Percentiles rank a stretch among this genome's conserved stretches.
These are phyloP conservation scores for Celoporthe dispersa DNA, from an alignment of 2,329 filamentous ascomycete genomes.

Conservation along the genomic window DNA sequence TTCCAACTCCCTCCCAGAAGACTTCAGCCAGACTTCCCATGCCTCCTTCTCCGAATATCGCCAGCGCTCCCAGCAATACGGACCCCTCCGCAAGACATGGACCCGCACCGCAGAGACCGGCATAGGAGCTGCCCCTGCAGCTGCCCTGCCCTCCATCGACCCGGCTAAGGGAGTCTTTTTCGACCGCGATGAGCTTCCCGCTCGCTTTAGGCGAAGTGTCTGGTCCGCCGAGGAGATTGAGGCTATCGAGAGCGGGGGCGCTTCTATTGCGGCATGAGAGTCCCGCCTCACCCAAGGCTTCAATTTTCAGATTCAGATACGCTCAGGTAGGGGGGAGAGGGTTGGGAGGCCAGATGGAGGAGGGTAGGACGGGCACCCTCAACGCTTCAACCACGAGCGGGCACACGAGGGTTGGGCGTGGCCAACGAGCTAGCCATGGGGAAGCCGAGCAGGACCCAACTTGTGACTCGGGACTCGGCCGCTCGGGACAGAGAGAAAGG, in stretches of 20 bases:
- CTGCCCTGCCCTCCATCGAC: constrained; percentile 72
- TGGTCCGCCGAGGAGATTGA: constrained; percentile 88
- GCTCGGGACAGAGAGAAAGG: neutral
- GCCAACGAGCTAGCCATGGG: neutral
- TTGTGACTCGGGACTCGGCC: neutral
- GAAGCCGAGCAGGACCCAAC: neutral
- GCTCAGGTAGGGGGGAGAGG: neutral
- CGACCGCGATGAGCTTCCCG: constrained; percentile 85
- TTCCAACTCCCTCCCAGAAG: constrained; percentile 62
- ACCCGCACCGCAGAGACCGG: constrained; percentile 40
- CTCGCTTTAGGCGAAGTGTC: constrained; percentile 76
- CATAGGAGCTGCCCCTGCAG: constrained; percentile 67
- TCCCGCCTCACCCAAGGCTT: neutral
- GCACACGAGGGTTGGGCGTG: neutral
- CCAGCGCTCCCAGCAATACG: constrained; percentile 77
- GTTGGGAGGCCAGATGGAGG: neutral
- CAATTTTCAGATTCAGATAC: neutral
- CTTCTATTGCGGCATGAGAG: constrained; percentile 45
- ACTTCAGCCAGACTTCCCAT: constrained; percentile 54
- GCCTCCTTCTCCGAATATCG: constrained; percentile 76
- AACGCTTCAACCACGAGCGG: neutral
- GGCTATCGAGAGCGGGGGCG: constrained; percentile 91
- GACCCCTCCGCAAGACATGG: constrained; percentile 67
- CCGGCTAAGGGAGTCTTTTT: constrained; percentile 79
- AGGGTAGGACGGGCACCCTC: neutral